Percentiles rank a stretch among this genome's conserved stretches.
Evolutionary conservation across 306 rosid species (phyloP).

Genomic region (Fragaria ananassa): DNA sequence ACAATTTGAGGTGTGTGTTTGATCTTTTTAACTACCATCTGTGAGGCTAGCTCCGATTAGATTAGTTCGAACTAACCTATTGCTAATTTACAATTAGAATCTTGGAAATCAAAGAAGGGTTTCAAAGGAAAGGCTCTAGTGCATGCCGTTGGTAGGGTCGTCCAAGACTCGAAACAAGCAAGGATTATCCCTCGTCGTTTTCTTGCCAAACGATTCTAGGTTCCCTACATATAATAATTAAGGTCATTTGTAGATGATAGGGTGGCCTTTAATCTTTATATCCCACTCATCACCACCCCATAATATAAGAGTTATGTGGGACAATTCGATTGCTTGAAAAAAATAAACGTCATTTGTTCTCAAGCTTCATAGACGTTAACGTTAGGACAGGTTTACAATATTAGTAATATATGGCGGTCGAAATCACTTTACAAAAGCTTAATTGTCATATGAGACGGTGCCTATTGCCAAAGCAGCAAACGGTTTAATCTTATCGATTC

Average conservation of each 20-base stretch:
- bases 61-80: neutral
- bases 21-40: neutral
- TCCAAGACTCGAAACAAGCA: neutral
- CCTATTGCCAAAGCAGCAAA: neutral
- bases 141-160: slow-evolving; percentile 21
- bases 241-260: neutral
- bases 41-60: slow-evolving; percentile 9
- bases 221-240: neutral
- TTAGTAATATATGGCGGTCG: slow-evolving; percentile 8
- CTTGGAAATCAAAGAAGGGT: slow-evolving; percentile 12
- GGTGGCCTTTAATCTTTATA: slow-evolving; percentile 23
- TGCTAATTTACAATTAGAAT: slow-evolving; percentile 27
- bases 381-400: neutral
- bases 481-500: neutral
- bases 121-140: slow-evolving; percentile 16
- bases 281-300: slow-evolving; percentile 28
- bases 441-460: neutral
- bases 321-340: slow-evolving; percentile 5
- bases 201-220: slow-evolving; percentile 30
- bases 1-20: neutral
- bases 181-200: slow-evolving; percentile 14
- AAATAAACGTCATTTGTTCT: neutral
- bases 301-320: slow-evolving; percentile 27
- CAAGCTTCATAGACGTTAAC: slow-evolving; percentile 4
- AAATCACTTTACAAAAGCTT: slow-evolving; percentile 18